Percentiles rank a stretch among this genome's conserved stretches.
These are phyloP conservation scores for Lathyrus oleraceus DNA, from an alignment of 306 rosid genomes.

Conservation along the genomic window DNA sequence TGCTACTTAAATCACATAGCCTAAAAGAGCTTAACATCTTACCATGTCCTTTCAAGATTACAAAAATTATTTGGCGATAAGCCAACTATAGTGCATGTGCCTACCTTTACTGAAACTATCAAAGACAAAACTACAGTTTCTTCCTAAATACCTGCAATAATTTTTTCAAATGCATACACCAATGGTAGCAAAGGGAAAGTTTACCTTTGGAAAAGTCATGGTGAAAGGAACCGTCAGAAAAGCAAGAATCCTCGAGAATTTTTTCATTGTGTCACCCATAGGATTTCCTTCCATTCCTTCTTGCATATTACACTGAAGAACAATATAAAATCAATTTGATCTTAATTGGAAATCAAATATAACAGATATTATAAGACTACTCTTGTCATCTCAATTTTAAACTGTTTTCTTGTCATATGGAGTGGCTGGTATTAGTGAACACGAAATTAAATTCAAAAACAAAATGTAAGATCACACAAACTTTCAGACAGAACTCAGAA, in stretches of 20 bases:
- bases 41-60: neutral
- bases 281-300: slow-evolving; percentile 99
- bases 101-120: too few relatives aligned
- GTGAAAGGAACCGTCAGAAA: slow-evolving; percentile 90
- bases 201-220: slow-evolving; percentile 82
- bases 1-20: neutral
- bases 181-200: slow-evolving; percentile 17
- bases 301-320: slow-evolving; percentile 75
- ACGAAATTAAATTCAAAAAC: slow-evolving; percentile 13
- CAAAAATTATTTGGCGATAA: too few relatives aligned
- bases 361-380: slow-evolving; percentile 11
- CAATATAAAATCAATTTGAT: slow-evolving; percentile 8
- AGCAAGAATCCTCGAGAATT: slow-evolving; percentile 76
- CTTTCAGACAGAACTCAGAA: slow-evolving; percentile 14
- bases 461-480: slow-evolving; percentile 12
- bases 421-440: neutral
- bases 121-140: slow-evolving; percentile 10
- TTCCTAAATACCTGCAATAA: neutral
- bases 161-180: slow-evolving; percentile 27
- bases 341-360: neutral
- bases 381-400: slow-evolving; percentile 9
- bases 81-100: too few relatives aligned
- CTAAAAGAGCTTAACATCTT: neutral
- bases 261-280: slow-evolving; percentile 78
- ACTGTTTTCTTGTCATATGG: neutral